Evolutionary conservation across 1,284 basidiomycete species (phyloP), one percentile per base, ranked within the genome.

Genomic region (Irpex sp.): DNA sequence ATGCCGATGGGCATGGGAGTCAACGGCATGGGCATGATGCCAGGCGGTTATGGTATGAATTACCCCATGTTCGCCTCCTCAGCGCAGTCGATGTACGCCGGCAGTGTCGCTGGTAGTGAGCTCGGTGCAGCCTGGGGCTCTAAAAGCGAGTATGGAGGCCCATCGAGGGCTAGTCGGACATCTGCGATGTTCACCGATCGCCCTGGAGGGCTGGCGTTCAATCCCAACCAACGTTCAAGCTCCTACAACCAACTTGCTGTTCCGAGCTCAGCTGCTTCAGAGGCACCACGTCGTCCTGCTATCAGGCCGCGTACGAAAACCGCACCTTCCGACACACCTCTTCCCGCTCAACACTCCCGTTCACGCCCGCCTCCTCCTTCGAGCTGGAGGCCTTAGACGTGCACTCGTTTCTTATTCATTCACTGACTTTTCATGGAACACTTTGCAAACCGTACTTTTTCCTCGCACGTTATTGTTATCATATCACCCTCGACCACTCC

Each of bases 81-180:
- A 15, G 76, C 76, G 15, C 73, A 81, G 66, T 85, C 87, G 34
- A 82, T 85, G 77, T 91, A 87, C 70, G 83, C 81, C 9, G 80
- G 80, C 4, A 75, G 73, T 64, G 71, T 77, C 60, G 81, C 78
- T 15, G 80, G 79, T 64, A 87, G 83, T 72, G 86, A 87, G 62
- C 81, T 82, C 61, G 85, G 84, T 21, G 78, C 75, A 44, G 78
- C 82, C n/a, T 88, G 88, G 87, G 82, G 78, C 60, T 81, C 85
- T 7, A 79, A 80, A 65, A 91, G 88, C 68, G 85, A 82, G 59
- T 91, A 90, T 68, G 91, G 89, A 11, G 88, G n/a, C 74, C 81
- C 59, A 64, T 49, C 40, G 34, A 61, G 61, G 34, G 74, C 57
- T 21, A 72, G 73, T 44, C 72, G 75, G 34, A 63, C 74, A 57